These are phyloP conservation scores for Zoysia japonica DNA, from an alignment of 176 grass and related monocot species.

Conservation along the genomic window DNA sequence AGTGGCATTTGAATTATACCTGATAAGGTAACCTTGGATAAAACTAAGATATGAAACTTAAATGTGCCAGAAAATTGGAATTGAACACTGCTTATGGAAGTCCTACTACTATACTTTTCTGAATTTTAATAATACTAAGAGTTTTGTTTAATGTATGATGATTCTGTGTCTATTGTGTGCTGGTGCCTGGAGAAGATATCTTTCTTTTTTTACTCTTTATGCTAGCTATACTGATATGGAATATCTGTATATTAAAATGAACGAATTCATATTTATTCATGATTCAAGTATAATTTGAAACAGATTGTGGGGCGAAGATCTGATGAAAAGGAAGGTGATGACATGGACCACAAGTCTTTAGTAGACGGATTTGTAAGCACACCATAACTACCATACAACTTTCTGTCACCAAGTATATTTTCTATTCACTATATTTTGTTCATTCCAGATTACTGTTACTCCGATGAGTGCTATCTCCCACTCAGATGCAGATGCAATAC, in stretches of 20 bases:
- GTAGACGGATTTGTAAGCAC: constrained; percentile 89
- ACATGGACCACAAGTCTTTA: constrained; percentile 61
- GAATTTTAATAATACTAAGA: not conserved
- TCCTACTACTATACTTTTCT: constrained; percentile 25
- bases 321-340: constrained; percentile 61
- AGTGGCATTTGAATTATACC: constrained; percentile 22
- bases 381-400: constrained; percentile 15
- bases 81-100: not conserved
- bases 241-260: constrained; percentile 20
- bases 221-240: constrained; percentile 19
- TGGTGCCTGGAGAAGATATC: not conserved
- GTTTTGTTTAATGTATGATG: constrained; percentile 4
- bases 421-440: constrained; percentile 36
- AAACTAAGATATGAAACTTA: constrained; percentile 24
- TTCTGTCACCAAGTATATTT: constrained; percentile 20
- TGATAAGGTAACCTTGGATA: constrained; percentile 1
- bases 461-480: constrained; percentile 67
- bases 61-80: constrained; percentile 8
- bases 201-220: constrained; percentile 19
- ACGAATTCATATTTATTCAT: constrained; percentile 16
- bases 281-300: constrained; percentile 28
- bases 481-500: constrained; percentile 59
- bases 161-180: not conserved
- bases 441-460: constrained; percentile 85
- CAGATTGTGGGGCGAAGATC: constrained; percentile 46